Evolutionary conservation across 257 asterid species (phyloP), one percentile per base, ranked within the genome.

Genomic region (Paraleonurus japonicus): DNA sequence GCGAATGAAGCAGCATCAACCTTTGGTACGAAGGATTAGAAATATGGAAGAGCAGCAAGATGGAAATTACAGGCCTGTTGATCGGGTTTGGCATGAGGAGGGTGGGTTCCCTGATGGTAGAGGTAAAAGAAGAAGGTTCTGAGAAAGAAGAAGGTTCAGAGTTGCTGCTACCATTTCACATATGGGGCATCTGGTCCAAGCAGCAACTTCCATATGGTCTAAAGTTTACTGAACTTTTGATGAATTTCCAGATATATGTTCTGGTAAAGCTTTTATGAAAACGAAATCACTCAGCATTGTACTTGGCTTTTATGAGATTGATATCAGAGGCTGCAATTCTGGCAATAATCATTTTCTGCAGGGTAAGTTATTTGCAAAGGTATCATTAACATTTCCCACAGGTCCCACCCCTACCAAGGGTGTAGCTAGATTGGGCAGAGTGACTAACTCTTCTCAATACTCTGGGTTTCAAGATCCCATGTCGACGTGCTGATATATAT

Each of bases 51-150:
- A 87, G 63, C 89, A 83, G 73, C 87, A 80, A 73, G 88, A 87
- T 33, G 92, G 81, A 47, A 83, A 75, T 73, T 86, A 73, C 81
- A 81, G 92, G 58, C 85, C 86, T 6, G 62, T 70, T 28, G 90
- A 79, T 45, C 84, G 82, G 78, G 85, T 76, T 12, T 90, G 96
- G 97, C 89, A 82, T 74, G 92, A 83, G 45, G 88, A 90, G 17
- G 89, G 86, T 30, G 89, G 86, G 35, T 86, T 89, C 68, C 24
- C 53, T 16, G 98, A 86, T 74, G 76, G 83, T 47, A 81, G 88
- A 71, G 77, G 51, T 73, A 92, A 92, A 83, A 83, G 95, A 78
- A 87, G 95, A 83, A 90, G 93, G 78, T 92, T 86, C 79, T 90
- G 43, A 43, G 19, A 92, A 83, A 83, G 95, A 78, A 87, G 92